phyloP scores from a whole-genome alignment of 257 asterid genomes.

The Petrea volubilis region DNA sequence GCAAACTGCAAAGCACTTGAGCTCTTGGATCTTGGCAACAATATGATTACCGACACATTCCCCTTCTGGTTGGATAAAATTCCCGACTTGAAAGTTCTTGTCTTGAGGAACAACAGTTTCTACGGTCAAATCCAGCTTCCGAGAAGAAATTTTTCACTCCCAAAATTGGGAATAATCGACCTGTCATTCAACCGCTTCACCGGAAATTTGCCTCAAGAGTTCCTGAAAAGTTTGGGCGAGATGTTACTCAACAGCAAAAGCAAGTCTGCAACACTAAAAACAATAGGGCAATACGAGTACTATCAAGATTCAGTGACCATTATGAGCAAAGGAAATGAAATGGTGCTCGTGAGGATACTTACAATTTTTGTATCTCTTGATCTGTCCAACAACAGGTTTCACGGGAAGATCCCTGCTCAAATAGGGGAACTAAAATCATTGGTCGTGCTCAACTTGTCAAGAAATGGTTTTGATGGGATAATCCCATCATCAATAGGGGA shows the following conservation, averaged over 20 bases:
- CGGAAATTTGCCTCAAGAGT: slow-evolving; percentile 21
- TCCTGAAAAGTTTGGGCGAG: slow-evolving; percentile 25
- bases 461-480: slow-evolving; percentile 22
- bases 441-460: slow-evolving; percentile 27
- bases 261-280: slow-evolving; percentile 22
- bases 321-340: slow-evolving; percentile 29
- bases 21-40: slow-evolving; percentile 33
- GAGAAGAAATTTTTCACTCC: slow-evolving; percentile 23
- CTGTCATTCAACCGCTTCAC: slow-evolving; percentile 28
- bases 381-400: slow-evolving; percentile 33
- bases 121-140: slow-evolving; percentile 28
- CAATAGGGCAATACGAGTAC: slow-evolving; percentile 31
- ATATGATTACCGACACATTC: slow-evolving; percentile 23
- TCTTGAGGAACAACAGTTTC: slow-evolving; percentile 28
- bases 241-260: slow-evolving; percentile 22
- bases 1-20: slow-evolving; percentile 29
- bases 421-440: slow-evolving; percentile 26
- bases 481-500: slow-evolving; percentile 20
- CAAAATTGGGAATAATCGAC: slow-evolving; percentile 27
- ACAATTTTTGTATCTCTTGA: slow-evolving; percentile 33
- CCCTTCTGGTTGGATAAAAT: slow-evolving; percentile 30
- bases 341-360: slow-evolving; percentile 30
- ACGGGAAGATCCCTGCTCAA: slow-evolving; percentile 24
- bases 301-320: slow-evolving; percentile 32
- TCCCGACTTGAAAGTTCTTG: slow-evolving; percentile 29